These are phyloP conservation scores for Aulographum hederae DNA, from an alignment of 2,329 filamentous ascomycete species.

Conservation along the genomic window DNA sequence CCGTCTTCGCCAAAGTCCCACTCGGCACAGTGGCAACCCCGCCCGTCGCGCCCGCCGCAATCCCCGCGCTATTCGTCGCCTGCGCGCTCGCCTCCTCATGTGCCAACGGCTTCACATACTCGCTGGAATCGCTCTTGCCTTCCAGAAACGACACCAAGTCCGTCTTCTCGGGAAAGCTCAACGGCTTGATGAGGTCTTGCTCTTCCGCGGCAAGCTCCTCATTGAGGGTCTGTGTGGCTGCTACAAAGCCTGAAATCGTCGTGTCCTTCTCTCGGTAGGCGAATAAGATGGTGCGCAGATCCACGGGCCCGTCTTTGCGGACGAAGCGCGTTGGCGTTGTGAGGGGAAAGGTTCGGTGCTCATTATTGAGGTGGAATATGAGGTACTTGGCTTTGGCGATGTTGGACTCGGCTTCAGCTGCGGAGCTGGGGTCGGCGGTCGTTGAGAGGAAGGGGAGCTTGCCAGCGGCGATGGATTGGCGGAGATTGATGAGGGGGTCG, in stretches of 20 bases:
- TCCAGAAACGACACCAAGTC: slow-evolving; percentile 90
- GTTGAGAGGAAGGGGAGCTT: slow-evolving; percentile 56
- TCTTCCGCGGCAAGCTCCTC: slow-evolving; percentile 59
- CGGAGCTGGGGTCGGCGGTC: slow-evolving; percentile 43
- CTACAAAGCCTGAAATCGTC: slow-evolving; percentile 80
- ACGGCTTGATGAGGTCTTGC: slow-evolving; percentile 46
- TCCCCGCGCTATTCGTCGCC: slow-evolving; percentile 32
- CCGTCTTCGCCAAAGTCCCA: slow-evolving; percentile 19
- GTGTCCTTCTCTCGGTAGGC: slow-evolving; percentile 89
- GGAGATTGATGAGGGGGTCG: slow-evolving; percentile 70
- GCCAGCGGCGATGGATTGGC: slow-evolving; percentile 59
- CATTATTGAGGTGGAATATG: slow-evolving; percentile 14
- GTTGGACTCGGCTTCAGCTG: slow-evolving; percentile 39
- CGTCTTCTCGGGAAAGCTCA: slow-evolving; percentile 71
- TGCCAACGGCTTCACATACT: slow-evolving; percentile 74
- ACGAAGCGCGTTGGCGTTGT: slow-evolving; percentile 69
- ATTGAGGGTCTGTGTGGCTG: slow-evolving; percentile 63
- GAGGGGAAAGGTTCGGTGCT: slow-evolving; percentile 28
- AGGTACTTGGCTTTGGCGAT: slow-evolving; percentile 60
- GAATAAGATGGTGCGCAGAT: slow-evolving; percentile 89
- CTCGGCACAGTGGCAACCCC: slow-evolving; percentile 15
- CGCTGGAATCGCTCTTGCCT: slow-evolving; percentile 61
- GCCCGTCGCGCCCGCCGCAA: slow-evolving; percentile 30
- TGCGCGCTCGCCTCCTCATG: slow-evolving; percentile 27
- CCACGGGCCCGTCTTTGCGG: slow-evolving; percentile 48